Base-by-base conservation (phyloP, 2,329 filamentous ascomycete species). In the Alternaria arbusti region DNA sequence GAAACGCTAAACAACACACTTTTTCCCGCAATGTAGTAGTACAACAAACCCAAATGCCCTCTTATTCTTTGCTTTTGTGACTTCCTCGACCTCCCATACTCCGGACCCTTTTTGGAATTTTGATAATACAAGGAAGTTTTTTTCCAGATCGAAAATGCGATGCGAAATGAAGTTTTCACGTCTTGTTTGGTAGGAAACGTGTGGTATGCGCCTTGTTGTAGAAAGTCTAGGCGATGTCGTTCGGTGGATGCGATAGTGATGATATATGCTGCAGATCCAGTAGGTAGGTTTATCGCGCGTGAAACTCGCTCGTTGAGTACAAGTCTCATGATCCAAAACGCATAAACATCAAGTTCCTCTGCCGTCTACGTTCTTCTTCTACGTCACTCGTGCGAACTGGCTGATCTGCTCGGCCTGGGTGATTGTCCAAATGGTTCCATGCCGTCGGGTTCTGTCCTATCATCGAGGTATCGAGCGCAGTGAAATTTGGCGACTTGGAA, bases 321-420 rank as follows among this genome's bases (percentile, higher is more conserved):
- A 1, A n/a, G 9, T 23, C 51, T 44, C 44, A 60, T 25, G 23
- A 32, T 20, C 64, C 65, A 22, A 72, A 72, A 4, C 51, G 57
- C 61, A 65, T 47, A 44, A 72, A 73, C 63, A 73, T 69, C 17
- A 73, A 36, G 3, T 57, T 64, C 45, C 59, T 66, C 60, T 71
- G 71, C 25, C 71, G 66, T 32, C 63, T 58, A 40, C 54, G 60
- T 49, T 74, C 68, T 49, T 66, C 32, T n/a, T 66, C 32, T 0
- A 36, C 52, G 30, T 54, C 22, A 2, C 0, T 54, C 0, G 52
- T 3, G 4, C 11, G 52, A 3, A 6, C 51, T 9, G 30, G 23
- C 17, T n/a, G 2, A 10, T 22, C 3, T 44, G 3, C 23, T 26
- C 43, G 36, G 8, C 12, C 30, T 4, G 20, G 15, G 9, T 26